Evolutionary conservation across 768 basidiomycete genomes (phyloP).

Genomic region (Dentipellis sp.): DNA sequence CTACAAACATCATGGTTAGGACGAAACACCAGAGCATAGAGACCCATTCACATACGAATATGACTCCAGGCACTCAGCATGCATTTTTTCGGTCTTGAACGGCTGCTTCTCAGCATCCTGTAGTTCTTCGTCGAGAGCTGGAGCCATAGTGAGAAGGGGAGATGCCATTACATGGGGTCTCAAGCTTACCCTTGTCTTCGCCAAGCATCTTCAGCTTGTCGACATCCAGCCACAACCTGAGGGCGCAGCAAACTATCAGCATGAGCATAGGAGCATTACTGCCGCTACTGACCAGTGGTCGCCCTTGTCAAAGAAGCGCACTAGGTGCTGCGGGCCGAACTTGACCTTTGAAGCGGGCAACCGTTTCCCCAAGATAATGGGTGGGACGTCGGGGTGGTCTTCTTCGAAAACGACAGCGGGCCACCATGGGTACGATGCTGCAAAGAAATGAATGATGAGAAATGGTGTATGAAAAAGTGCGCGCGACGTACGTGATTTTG

Average conservation of each 20-base stretch:
- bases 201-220: conserved; percentile 57
- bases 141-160: neutral
- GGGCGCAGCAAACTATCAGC: neutral
- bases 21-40: too few species aligned
- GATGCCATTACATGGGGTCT: neutral
- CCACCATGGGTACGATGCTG: conserved; percentile 81
- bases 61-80: neutral
- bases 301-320: conserved; percentile 72
- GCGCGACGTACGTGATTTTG: conserved; percentile 51
- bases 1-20: too few species aligned
- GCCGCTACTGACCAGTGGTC: conserved; percentile 45
- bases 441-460: neutral
- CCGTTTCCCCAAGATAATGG: conserved; percentile 22
- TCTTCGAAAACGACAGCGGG: conserved; percentile 70
- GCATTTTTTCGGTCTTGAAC: neutral
- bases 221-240: conserved; percentile 54
- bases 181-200: conserved; percentile 52
- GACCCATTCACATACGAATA: neutral
- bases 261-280: neutral
- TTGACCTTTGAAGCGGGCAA: conserved; percentile 24
- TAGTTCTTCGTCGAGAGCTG: neutral
- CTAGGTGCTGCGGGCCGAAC: conserved; percentile 43
- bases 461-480: neutral
- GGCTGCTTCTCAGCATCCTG: neutral
- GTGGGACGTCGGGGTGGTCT: conserved; percentile 41